These are phyloP conservation scores for Paraglomus occultum DNA, from an alignment of 192 early-diverging fungal genomes.

Conservation along the genomic window DNA sequence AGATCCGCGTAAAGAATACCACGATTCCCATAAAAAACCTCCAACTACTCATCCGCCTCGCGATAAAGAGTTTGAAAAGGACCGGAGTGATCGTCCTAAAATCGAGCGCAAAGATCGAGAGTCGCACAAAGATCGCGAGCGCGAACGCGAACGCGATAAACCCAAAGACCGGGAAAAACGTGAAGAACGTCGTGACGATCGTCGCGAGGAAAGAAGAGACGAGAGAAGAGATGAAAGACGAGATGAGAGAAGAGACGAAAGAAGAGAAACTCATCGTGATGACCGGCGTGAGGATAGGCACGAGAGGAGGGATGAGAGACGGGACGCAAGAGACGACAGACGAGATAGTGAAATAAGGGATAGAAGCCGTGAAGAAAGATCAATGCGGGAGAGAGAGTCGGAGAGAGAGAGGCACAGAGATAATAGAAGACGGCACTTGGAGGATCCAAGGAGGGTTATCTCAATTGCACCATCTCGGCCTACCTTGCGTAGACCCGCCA, in stretches of 20 bases:
- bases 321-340: not conserved
- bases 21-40: not conserved
- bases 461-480: too few relatives aligned
- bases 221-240: not conserved
- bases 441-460: too few relatives aligned
- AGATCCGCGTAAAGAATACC: too few relatives aligned
- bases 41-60: not conserved
- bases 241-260: not conserved
- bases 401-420: too few relatives aligned
- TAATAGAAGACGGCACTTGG: too few relatives aligned
- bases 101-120: not conserved
- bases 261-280: not conserved
- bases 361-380: too few relatives aligned
- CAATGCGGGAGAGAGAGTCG: too few relatives aligned
- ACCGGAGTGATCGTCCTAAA: not conserved
- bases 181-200: slow-evolving; percentile 3
- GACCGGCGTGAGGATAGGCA: not conserved
- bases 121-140: too few relatives aligned
- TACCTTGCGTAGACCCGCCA: too few relatives aligned
- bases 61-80: not conserved
- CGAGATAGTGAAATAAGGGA: not conserved
- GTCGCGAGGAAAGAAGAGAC: not conserved
- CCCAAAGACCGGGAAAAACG: not conserved
- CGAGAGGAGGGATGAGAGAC: not conserved
- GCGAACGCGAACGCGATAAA: slow-evolving; percentile 1